A percentile compares a stretch with the other conserved stretches of the same genome.
Evolutionary conservation across 305 asterid species (phyloP).

Genomic region (Fraxinus angustifolia): DNA sequence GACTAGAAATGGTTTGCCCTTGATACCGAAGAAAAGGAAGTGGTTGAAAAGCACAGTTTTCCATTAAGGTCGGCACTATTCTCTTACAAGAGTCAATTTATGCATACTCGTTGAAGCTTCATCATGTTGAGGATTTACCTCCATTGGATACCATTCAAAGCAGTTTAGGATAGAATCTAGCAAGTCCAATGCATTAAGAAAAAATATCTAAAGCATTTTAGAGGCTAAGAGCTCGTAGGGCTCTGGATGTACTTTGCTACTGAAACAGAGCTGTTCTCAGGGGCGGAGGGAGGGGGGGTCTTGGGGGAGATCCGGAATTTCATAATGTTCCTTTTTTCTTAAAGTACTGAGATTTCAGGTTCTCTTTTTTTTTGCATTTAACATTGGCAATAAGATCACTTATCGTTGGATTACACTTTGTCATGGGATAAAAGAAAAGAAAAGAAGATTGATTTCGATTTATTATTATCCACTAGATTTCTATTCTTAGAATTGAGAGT

Average conservation of each 20-base stretch:
- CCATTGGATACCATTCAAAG: neutral
- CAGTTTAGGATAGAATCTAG: neutral
- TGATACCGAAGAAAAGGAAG: no score
- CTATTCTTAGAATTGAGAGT: neutral
- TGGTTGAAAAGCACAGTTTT: no score
- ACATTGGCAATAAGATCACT: neutral
- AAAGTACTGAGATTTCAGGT: no score
- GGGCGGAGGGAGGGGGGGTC: no score
- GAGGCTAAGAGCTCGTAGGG: slow-evolving; percentile 12
- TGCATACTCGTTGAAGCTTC: no score
- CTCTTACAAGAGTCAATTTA: no score
- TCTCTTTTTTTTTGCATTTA: no score
- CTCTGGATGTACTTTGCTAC: neutral
- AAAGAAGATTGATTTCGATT: no score
- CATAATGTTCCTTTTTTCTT: no score
- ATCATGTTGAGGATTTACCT: neutral
- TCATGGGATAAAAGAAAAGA: neutral
- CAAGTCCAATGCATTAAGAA: neutral
- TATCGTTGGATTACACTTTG: neutral
- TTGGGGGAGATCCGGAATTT: no score
- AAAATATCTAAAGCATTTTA: neutral
- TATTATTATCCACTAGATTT: neutral
- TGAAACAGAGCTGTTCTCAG: neutral
- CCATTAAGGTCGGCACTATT: no score
- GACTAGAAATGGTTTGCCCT: no score